phyloP scores from a whole-genome alignment of 73 alveolate genomes.

The Symbiodinium natans region DNA sequence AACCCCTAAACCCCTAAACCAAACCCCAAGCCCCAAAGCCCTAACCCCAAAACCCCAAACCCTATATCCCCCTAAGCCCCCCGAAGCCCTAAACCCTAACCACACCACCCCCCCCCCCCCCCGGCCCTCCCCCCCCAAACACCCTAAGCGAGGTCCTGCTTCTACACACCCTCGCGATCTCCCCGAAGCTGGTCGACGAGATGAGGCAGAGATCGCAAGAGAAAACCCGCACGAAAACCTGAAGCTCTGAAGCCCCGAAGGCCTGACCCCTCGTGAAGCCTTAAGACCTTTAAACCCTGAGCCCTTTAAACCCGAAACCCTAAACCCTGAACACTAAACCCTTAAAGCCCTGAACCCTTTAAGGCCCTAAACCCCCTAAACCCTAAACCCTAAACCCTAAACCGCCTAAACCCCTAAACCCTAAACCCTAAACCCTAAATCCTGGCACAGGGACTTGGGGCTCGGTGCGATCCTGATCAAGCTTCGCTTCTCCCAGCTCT shows the following conservation, averaged over 20 bases:
- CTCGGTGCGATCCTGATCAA: constrained; percentile 10
- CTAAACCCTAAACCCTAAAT: no score
- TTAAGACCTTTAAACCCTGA: no score
- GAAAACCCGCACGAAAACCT: neutral
- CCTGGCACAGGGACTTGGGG: neutral
- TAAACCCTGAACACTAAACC: neutral
- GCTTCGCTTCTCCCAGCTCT: constrained; percentile 47
- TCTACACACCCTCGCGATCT: neutral
- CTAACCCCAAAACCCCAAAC: no score
- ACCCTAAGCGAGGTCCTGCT: no score
- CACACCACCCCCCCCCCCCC: no score
- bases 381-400: neutral
- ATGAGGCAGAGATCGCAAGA: neutral
- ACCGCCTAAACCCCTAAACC: no score
- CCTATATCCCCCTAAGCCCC: neutral
- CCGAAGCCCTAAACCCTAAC: neutral
- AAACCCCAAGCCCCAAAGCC: no score
- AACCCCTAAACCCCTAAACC: neutral
- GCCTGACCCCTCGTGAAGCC: no score
- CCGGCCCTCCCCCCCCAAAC: no score
- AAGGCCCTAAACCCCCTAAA: neutral
- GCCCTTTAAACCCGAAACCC: neutral
- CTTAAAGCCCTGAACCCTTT: neutral
- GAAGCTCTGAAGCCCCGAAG: neutral
- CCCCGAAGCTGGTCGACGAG: neutral